Evolutionary conservation across 2,329 filamentous ascomycete species (phyloP).

Genomic region (Fusarium cicatricum): DNA sequence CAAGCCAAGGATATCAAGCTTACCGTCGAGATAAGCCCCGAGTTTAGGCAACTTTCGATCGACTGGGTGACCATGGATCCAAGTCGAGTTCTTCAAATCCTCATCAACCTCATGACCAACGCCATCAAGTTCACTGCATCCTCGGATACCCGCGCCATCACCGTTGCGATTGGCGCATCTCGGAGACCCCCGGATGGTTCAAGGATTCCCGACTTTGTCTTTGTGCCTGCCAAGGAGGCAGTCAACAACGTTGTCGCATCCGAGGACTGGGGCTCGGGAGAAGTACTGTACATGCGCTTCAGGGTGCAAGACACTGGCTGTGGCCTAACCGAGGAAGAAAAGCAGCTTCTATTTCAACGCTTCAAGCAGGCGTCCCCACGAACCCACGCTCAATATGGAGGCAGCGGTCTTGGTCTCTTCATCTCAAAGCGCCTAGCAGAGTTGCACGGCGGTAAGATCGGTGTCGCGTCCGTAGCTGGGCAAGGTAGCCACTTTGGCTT

Average conservation of each 20-base stretch:
- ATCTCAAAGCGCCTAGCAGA: conserved; percentile 71
- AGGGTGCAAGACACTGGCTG: conserved; percentile 72
- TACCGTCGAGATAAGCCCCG: conserved; percentile 65
- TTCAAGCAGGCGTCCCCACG: conserved; percentile 68
- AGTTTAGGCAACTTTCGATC: conserved; percentile 62
- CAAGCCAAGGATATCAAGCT: conserved; percentile 72
- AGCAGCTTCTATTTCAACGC: conserved; percentile 70
- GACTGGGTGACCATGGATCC: conserved; percentile 75
- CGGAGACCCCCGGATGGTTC: background rate
- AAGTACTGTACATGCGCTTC: conserved; percentile 52
- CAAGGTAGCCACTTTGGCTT: conserved; percentile 70
- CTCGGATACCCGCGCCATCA: conserved; percentile 49
- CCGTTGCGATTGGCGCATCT: conserved; percentile 60
- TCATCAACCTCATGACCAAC: conserved; percentile 81
- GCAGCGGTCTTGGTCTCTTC: conserved; percentile 69
- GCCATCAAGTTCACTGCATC: conserved; percentile 77
- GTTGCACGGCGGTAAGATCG: conserved; percentile 71
- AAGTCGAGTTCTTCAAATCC: conserved; percentile 76
- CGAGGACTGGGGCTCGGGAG: conserved; percentile 46
- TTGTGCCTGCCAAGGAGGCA: conserved; percentile 7
- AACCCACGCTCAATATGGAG: conserved; percentile 67
- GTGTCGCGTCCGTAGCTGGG: conserved; percentile 65
- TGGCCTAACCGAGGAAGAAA: conserved; percentile 68
- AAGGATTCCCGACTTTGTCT: conserved; percentile 11
- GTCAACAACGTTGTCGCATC: conserved; percentile 21